Percentiles rank a stretch among this genome's conserved stretches.
phyloP scores from a whole-genome alignment of 1,284 basidiomycete species.

The Ustilago bromivora region DNA sequence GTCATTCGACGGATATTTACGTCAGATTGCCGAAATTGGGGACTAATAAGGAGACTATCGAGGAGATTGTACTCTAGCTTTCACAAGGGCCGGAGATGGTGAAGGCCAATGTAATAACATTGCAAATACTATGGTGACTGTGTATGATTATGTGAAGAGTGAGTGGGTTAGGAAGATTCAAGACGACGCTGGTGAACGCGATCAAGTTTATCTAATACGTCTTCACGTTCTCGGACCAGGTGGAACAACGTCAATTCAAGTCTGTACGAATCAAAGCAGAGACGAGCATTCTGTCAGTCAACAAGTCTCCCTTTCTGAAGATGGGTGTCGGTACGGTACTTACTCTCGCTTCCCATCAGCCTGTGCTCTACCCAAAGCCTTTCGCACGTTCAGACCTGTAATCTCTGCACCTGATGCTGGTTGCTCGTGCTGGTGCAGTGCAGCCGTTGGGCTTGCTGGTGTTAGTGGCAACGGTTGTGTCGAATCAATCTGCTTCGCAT shows the following conservation, averaged over 20 bases:
- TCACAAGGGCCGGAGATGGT: neutral
- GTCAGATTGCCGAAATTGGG: conserved; percentile 83
- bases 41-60: conserved; percentile 78
- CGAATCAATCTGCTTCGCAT: conserved; percentile 18
- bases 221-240: conserved; percentile 48
- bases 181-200: conserved; percentile 31
- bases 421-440: conserved; percentile 14
- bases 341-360: conserved; percentile 19
- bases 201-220: conserved; percentile 49
- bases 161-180: conserved; percentile 7
- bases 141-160: neutral
- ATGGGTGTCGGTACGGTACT: conserved; percentile 4
- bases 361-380: conserved; percentile 10
- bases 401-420: neutral
- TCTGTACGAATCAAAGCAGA: neutral
- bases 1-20: conserved; percentile 66
- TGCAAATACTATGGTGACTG: neutral
- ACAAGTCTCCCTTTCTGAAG: no score
- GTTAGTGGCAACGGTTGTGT: conserved; percentile 14
- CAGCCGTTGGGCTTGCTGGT: conserved; percentile 3
- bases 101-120: neutral
- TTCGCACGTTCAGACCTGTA: conserved; percentile 2
- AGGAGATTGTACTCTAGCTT: conserved; percentile 49
- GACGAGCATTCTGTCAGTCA: no score
- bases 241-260: conserved; percentile 45